phyloP scores from a whole-genome alignment of 805 yeast species.

The Yarrowia sp. region DNA sequence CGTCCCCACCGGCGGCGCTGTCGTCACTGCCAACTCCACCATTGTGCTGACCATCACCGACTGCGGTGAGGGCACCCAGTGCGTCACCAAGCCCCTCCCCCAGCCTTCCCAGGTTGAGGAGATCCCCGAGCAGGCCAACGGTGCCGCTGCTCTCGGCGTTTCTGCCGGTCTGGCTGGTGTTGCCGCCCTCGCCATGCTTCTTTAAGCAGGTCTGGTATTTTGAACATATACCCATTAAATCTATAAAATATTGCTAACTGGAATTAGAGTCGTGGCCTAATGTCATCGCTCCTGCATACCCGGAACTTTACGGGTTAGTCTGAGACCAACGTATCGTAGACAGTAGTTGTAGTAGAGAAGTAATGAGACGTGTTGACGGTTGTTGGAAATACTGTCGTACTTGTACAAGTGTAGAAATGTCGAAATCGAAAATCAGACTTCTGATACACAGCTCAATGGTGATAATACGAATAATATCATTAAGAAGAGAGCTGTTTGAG shows the following conservation, averaged over 20 bases:
- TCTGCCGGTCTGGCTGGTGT: conserved; percentile 19
- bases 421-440: too few relatives aligned
- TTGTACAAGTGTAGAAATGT: too few relatives aligned
- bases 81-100: conserved; percentile 5
- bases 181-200: conserved; percentile 23
- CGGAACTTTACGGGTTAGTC: too few relatives aligned
- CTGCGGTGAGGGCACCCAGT: not conserved
- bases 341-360: too few relatives aligned
- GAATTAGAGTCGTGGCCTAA: not conserved
- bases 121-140: conserved; percentile 24
- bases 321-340: too few relatives aligned
- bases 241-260: not conserved
- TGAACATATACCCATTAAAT: not conserved
- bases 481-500: too few relatives aligned
- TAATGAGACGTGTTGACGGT: too few relatives aligned
- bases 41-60: conserved; percentile 5
- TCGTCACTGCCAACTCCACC: conserved; percentile 19
- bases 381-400: too few relatives aligned
- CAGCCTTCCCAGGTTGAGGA: conserved; percentile 15
- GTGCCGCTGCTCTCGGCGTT: conserved; percentile 16
- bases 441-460: too few relatives aligned
- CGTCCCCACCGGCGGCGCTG: conserved; percentile 23
- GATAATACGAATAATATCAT: too few relatives aligned
- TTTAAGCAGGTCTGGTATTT: not conserved
- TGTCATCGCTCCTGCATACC: too few relatives aligned